Evolutionary conservation across 2,329 filamentous ascomycete species (phyloP), one percentile per base, ranked within the genome.

Genomic region (Cladobotryum mycophilum): DNA sequence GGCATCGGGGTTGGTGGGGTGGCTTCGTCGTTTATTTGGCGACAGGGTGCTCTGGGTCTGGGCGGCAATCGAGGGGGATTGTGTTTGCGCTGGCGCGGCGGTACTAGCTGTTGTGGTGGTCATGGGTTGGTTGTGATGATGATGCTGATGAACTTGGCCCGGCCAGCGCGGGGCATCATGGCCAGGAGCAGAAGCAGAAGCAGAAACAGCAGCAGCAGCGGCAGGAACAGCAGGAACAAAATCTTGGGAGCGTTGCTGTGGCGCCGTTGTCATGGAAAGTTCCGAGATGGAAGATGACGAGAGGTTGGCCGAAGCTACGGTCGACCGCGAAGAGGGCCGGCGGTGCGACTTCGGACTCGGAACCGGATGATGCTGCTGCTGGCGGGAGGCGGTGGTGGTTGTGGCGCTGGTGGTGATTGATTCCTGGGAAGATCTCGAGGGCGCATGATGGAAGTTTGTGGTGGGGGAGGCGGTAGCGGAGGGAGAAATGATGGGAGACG

Each of bases 401-500:
- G n/a, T n/a, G n/a, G n/a, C 44, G n/a, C 43, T 45, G n/a, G 41
- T 41, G 22, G 33, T 41, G 41, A 15, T 36, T 40, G 42, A 49
- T 9, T 50, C 53, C 37, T 45, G 48, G n/a, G 48, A 53, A 18
- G 48, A 47, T 58, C 47, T 54, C 53, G 49, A 64, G 54, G 49
- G 41, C 35, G 62, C 61, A 61, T 65, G 64, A 58, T 59, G 69
- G 65, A 67, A 76, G 67, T 60, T 71, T 30, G 25, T 30, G 60
- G 68, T 67, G 55, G 77, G 76, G 46, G 78, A 80, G 62, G 74
- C 71, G 72, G 73, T 79, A 68, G 74, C 70, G 59, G 76, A 70
- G 62, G 68, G 67, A 64, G 74, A 64, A 61, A 75, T 68, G 58
- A 75, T 69, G 54, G 77, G 76, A 61, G 78, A 80, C 63, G 76